phyloP scores from a whole-genome alignment of 2,329 filamentous ascomycete genomes.

The Huntiella moniliformis region DNA sequence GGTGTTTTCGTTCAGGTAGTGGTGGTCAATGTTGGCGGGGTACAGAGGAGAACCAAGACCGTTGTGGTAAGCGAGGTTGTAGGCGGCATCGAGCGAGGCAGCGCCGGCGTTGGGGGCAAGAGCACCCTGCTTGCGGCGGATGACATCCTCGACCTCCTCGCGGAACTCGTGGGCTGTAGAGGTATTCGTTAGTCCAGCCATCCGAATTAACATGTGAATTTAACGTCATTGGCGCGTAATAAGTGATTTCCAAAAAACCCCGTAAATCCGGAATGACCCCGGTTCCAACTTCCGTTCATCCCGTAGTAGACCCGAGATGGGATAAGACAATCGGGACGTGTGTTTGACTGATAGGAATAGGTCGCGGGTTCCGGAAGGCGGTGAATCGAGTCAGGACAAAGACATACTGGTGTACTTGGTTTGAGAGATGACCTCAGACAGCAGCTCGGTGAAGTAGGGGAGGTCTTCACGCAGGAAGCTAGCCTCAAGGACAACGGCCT shows the following conservation, averaged over 20 bases:
- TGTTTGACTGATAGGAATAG: too few relatives aligned
- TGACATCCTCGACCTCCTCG: slow-evolving; percentile 64
- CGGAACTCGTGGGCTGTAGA: slow-evolving; percentile 64
- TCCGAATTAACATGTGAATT: neutral
- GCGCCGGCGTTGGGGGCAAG: slow-evolving; percentile 41
- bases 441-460: slow-evolving; percentile 90
- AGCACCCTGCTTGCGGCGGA: slow-evolving; percentile 61
- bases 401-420: slow-evolving; percentile 65
- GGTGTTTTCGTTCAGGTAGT: slow-evolving; percentile 61
- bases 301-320: slow-evolving; percentile 8
- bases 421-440: slow-evolving; percentile 75
- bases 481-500: slow-evolving; percentile 80
- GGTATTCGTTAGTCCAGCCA: slow-evolving; percentile 11
- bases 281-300: slow-evolving; percentile 6
- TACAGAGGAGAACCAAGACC: slow-evolving; percentile 69
- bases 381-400: neutral
- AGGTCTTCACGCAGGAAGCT: slow-evolving; percentile 92
- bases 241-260: neutral
- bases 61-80: slow-evolving; percentile 77
- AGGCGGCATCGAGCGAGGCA: slow-evolving; percentile 70
- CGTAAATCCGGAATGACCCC: slow-evolving; percentile 1
- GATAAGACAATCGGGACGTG: slow-evolving; percentile 12
- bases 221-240: neutral
- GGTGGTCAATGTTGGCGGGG: slow-evolving; percentile 51
- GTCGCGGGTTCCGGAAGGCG: neutral